phyloP scores from a whole-genome alignment of 148 eudicot species.

The Cornus florida region DNA sequence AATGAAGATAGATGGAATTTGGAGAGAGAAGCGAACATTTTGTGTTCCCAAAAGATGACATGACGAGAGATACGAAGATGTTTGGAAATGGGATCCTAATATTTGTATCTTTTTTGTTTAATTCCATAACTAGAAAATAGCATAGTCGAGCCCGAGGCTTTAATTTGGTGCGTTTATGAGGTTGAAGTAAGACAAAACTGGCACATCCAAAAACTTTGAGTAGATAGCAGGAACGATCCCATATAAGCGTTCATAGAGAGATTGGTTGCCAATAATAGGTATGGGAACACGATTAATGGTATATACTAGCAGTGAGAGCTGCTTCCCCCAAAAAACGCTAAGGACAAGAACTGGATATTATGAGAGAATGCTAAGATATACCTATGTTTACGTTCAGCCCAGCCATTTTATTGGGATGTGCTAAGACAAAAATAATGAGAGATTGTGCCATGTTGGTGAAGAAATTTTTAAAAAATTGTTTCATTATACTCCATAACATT shows the following conservation, averaged over 20 bases:
- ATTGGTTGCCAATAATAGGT: not conserved
- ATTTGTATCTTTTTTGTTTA: not conserved
- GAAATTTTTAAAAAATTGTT: not conserved
- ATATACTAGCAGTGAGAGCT: not conserved
- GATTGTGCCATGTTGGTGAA: not conserved
- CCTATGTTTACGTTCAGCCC: conserved; percentile 10
- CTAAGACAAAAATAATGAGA: conserved; percentile 1
- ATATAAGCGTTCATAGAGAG: not conserved
- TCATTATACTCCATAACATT: conserved; percentile 15
- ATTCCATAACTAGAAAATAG: conserved; percentile 11
- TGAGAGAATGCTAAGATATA: conserved; percentile 5
- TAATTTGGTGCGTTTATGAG: conserved; percentile 1
- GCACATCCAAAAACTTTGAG: conserved; percentile 11
- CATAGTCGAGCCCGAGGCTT: not conserved
- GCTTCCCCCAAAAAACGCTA: not conserved
- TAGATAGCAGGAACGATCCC: not conserved
- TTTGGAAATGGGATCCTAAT: not conserved
- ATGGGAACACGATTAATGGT: not conserved
- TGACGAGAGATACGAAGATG: not conserved
- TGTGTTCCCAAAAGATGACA: not conserved
- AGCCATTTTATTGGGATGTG: conserved; percentile 13
- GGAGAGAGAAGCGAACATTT: too few species aligned
- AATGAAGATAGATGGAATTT: too few species aligned
- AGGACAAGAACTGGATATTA: not conserved
- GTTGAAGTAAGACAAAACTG: conserved; percentile 13